These are phyloP conservation scores for Omphalotus olearius DNA, from an alignment of 1,284 basidiomycete genomes.

Conservation along the genomic window DNA sequence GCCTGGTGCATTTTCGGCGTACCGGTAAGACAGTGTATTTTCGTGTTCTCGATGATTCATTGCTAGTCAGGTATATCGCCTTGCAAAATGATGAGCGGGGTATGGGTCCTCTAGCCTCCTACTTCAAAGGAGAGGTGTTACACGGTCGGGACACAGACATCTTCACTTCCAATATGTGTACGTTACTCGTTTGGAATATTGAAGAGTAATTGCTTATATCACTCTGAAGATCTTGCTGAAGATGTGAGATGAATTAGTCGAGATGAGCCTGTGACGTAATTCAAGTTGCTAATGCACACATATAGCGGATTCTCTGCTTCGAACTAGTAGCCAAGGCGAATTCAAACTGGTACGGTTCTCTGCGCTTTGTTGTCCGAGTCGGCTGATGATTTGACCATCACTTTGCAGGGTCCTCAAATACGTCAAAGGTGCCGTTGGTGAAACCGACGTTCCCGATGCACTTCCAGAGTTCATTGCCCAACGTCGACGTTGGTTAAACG, in stretches of 20 bases:
- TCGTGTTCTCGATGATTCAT: constrained; percentile 4
- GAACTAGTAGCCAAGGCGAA: constrained; percentile 93
- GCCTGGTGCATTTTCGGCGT: constrained; percentile 95
- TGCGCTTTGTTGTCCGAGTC: neutral
- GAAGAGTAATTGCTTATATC: constrained; percentile 8
- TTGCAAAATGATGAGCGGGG: constrained; percentile 86
- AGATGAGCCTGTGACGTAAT: neutral
- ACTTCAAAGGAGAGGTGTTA: constrained; percentile 95
- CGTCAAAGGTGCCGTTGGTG: constrained; percentile 92
- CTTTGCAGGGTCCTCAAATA: constrained; percentile 82
- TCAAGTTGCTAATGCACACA: no score
- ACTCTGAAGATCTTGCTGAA: constrained; percentile 68
- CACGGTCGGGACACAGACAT: constrained; percentile 91
- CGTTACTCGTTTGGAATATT: constrained; percentile 23
- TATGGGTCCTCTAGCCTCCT: constrained; percentile 86
- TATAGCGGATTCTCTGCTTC: constrained; percentile 91
- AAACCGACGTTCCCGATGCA: constrained; percentile 95
- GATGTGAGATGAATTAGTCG: constrained; percentile 48
- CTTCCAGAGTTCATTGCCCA: constrained; percentile 96
- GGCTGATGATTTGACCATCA: neutral
- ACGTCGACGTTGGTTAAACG: constrained; percentile 87
- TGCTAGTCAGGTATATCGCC: constrained; percentile 66
- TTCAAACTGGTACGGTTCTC: constrained; percentile 62
- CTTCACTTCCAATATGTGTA: constrained; percentile 92
- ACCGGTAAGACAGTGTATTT: constrained; percentile 38